phyloP scores from a whole-genome alignment of 768 basidiomycete genomes.

The Heimioporus sp. region DNA sequence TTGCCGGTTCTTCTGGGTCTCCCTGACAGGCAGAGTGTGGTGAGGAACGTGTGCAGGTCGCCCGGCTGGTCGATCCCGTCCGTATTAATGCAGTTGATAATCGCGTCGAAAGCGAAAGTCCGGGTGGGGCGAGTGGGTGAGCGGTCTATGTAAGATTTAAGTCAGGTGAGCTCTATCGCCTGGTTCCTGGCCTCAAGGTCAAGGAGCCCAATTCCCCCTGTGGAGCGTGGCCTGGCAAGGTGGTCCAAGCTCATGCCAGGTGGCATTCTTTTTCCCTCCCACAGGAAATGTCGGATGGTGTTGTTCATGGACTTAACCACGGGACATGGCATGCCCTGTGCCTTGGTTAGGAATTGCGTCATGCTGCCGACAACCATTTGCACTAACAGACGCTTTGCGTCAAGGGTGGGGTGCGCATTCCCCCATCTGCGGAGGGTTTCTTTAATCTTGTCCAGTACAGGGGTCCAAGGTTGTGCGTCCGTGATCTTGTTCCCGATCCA shows the following conservation, averaged over 20 bases:
- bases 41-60: not conserved
- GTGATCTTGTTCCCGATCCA: constrained; percentile 26
- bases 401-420: constrained; percentile 10
- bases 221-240: not conserved
- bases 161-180: not conserved
- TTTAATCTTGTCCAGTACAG: constrained; percentile 20
- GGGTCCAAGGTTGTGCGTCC: constrained; percentile 9
- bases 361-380: constrained; percentile 17
- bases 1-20: not conserved
- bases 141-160: not conserved
- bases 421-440: constrained; percentile 7
- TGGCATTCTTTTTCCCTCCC: not conserved
- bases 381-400: constrained; percentile 9
- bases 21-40: not conserved
- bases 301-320: not conserved
- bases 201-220: not conserved
- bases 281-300: not conserved
- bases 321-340: constrained; percentile 12
- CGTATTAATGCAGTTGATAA: not conserved
- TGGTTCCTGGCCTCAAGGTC: not conserved
- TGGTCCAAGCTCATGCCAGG: not conserved
- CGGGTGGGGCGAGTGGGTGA: not conserved
- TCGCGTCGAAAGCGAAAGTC: not conserved
- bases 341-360: constrained; percentile 31
- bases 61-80: not conserved